phyloP scores from a whole-genome alignment of 2,329 filamentous ascomycete species.

The Aspergillus puulaauensis region DNA sequence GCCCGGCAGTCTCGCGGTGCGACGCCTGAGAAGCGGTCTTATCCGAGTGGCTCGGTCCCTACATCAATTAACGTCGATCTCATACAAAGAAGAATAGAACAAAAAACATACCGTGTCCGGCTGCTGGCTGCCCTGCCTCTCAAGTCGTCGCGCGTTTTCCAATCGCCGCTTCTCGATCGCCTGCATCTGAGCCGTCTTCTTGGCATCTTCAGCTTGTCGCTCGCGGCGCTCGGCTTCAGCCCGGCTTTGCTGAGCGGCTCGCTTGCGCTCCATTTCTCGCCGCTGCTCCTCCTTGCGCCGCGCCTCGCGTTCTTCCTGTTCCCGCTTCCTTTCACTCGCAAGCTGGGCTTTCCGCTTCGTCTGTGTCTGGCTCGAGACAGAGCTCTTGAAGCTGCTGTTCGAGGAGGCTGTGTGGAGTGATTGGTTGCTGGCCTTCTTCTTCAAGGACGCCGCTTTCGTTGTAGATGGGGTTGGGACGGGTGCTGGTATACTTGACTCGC shows the following conservation, averaged over 20 bases:
- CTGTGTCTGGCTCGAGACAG: conserved; percentile 59
- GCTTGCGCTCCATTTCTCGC: conserved; percentile 75
- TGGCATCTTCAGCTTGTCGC: conserved; percentile 57
- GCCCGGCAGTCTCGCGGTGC: conserved; percentile 49
- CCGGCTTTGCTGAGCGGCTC: conserved; percentile 59
- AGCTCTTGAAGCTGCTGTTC: conserved; percentile 62
- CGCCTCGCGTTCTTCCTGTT: conserved; percentile 77
- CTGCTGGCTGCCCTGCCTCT: conserved; percentile 46
- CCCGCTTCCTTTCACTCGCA: conserved; percentile 76
- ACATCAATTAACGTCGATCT: not conserved
- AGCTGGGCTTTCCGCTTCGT: conserved; percentile 70
- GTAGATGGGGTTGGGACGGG: conserved; percentile 45
- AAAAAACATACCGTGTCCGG: conserved; percentile 39
- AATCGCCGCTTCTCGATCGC: conserved; percentile 53
- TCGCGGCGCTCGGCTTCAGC: conserved; percentile 54
- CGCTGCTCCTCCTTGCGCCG: conserved; percentile 80
- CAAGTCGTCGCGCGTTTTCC: conserved; percentile 47
- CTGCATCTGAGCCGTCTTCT: conserved; percentile 65
- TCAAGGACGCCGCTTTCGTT: conserved; percentile 48
- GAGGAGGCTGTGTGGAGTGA: conserved; percentile 59
- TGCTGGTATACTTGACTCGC: conserved; percentile 52
- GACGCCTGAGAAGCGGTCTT: conserved; percentile 25
- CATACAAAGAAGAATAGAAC: not conserved
- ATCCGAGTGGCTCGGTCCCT: conserved; percentile 16
- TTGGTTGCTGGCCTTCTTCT: conserved; percentile 66